phyloP scores from a whole-genome alignment of 192 early-diverging fungal species.

The Mortierella alpina region DNA sequence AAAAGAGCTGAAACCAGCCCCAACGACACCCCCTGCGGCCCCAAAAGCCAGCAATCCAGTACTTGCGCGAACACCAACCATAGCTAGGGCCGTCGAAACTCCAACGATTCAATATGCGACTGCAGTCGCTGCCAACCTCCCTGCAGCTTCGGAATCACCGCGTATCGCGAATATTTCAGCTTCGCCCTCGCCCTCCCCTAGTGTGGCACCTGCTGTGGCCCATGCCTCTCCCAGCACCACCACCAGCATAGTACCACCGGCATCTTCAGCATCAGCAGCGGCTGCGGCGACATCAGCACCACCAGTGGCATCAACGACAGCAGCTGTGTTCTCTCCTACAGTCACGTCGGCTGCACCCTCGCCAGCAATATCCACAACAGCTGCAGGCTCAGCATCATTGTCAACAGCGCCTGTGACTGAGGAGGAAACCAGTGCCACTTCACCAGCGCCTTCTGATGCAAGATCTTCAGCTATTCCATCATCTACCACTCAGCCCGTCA shows the following conservation, averaged over 20 bases:
- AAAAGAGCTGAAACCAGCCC: constrained; percentile 49
- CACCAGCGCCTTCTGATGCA: not conserved
- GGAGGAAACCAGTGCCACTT: not conserved
- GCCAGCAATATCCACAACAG: constrained; percentile 4
- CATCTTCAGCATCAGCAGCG: constrained; percentile 34
- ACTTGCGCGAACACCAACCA: constrained; percentile 5
- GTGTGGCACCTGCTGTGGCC: constrained; percentile 32
- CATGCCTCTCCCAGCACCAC: constrained; percentile 48
- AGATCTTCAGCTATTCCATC: not conserved
- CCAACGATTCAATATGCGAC: constrained; percentile 37
- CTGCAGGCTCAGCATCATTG: not conserved
- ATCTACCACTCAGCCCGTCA: constrained; percentile 5
- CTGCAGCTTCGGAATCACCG: constrained; percentile 27
- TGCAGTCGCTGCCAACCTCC: constrained; percentile 35
- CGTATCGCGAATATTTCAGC: constrained; percentile 22
- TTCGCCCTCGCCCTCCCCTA: constrained; percentile 30
- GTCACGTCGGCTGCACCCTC: not conserved
- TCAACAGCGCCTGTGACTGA: not conserved
- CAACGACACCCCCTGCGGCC: not conserved
- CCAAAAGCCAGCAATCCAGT: not conserved
- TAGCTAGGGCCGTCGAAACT: constrained; percentile 17
- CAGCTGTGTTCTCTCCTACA: not conserved
- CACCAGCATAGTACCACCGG: not conserved
- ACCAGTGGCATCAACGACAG: not conserved
- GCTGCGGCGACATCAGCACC: not conserved